phyloP scores from a whole-genome alignment of 306 rosid species.

The Inga laurina region DNA sequence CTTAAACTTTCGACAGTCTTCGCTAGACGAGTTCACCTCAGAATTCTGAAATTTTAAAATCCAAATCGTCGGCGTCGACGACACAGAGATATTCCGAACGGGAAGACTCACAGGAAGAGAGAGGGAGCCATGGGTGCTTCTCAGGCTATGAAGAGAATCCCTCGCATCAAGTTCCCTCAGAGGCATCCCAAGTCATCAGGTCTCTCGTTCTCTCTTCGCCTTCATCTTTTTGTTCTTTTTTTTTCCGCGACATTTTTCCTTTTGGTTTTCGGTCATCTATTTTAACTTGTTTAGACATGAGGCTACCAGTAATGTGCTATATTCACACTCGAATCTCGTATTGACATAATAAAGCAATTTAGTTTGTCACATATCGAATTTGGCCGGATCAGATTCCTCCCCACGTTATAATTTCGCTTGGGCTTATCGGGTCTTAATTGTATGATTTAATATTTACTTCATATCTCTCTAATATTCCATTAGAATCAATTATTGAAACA shows the following conservation, averaged over 20 bases:
- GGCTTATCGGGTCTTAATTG: not conserved
- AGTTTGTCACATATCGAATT: not conserved
- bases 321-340: not conserved
- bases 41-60: not conserved
- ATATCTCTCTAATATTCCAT: not conserved
- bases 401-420: not conserved
- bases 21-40: not conserved
- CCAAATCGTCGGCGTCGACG: not conserved
- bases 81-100: not conserved
- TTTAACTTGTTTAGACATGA: not conserved
- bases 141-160: conserved; percentile 64
- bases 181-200: conserved; percentile 53
- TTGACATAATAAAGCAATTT: not conserved
- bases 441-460: not conserved
- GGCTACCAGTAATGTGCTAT: not conserved
- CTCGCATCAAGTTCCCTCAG: conserved; percentile 81
- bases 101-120: not conserved
- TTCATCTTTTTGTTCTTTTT: not conserved
- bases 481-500: not conserved
- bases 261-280: not conserved
- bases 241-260: not conserved
- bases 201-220: conserved; percentile 2
- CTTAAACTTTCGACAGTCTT: not conserved
- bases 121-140: conserved; percentile 48
- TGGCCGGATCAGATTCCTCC: not conserved